Evolutionary conservation across 371 early-diverging fungal genomes (phyloP), one percentile per base, ranked within the genome.

Genomic region (Syncephalastrum monosporum): DNA sequence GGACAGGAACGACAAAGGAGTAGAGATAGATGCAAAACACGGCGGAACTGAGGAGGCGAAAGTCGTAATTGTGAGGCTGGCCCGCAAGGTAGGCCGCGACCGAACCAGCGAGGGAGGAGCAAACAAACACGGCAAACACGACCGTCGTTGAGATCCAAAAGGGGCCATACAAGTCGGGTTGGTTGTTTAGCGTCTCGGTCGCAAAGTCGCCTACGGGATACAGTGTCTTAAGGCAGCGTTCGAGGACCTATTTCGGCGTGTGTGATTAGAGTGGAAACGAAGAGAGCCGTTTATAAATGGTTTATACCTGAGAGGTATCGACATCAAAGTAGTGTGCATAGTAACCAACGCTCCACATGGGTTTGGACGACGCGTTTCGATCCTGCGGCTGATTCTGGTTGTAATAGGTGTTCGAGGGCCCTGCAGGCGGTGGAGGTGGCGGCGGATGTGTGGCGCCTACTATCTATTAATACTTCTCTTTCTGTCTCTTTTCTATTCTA

Each of bases 81-180:
- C 72, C 79, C 2, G 70, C 64, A 17, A 91, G 71, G 59, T 88
- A 85, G 48, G 90, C 87, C 33, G 84, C 84, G 47, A 97, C 83
- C 13, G 91, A 90, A 5, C 85, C 88, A 21, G 95, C 91, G 14
- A 97, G 77, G 10, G 92, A 91, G 0, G 92, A 91, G 17, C 94
- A 88, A 15, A 94, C 94, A 75, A 96, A 97, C 15, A 96, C 82
- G 21, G 83, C 64, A 63, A 97, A 94, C 15, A 97, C 87, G 23
- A 96, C 92, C 0, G 96, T 93, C 0, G 97, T 97, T 1, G 96
- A 71, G 48, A 97, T 89, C 98, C 98, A 97, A 71, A 97, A 95
- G 0, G 98, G 97, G 4, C 80, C 80, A 55, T 79, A 79, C 1
- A 79, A 51, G 63, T 79, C 80, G 5, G 80, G 80, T 27, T 76